Conservation (phyloP, 2,329 filamentous ascomycete species). For the Fusarium tjaetaba region DNA sequence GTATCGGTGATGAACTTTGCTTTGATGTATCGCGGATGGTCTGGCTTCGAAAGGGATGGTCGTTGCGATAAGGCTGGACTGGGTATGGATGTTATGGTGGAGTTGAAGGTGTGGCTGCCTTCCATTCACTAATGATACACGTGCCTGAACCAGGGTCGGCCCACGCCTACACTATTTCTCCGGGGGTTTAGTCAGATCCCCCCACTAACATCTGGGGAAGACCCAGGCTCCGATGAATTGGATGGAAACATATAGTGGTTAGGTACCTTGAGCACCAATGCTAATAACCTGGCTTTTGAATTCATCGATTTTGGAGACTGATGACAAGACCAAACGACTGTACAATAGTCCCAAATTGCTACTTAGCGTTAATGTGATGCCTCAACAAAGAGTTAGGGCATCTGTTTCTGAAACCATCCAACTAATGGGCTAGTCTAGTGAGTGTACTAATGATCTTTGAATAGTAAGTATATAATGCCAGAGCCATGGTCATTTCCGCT, state of each 20-base stretch:
- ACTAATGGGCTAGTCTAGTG: not conserved
- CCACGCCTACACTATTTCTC: constrained; percentile 35
- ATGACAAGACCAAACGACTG: not conserved
- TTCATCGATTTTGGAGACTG: not conserved
- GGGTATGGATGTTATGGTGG: constrained; percentile 23
- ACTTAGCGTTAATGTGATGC: not conserved
- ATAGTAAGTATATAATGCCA: not conserved
- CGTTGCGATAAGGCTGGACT: constrained; percentile 24
- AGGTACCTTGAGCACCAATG: not conserved
- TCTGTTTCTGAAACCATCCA: not conserved
- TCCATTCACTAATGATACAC: constrained; percentile 26
- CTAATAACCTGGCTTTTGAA: not conserved
- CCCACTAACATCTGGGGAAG: constrained; percentile 20
- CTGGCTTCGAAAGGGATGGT: constrained; percentile 9
- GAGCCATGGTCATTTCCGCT: not conserved
- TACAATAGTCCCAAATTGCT: not conserved
- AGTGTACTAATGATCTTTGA: not conserved
- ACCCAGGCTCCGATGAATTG: not conserved
- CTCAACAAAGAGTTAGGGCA: not conserved
- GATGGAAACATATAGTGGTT: not conserved
- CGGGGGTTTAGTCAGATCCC: constrained; percentile 4
- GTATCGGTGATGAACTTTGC: not conserved
- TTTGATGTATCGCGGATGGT: constrained; percentile 12
- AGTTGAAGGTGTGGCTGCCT: constrained; percentile 29
- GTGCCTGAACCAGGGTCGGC: constrained; percentile 31